Evolutionary conservation across 1,284 basidiomycete species (phyloP).

Genomic region (Cutaneotrichosporon mucoides): DNA sequence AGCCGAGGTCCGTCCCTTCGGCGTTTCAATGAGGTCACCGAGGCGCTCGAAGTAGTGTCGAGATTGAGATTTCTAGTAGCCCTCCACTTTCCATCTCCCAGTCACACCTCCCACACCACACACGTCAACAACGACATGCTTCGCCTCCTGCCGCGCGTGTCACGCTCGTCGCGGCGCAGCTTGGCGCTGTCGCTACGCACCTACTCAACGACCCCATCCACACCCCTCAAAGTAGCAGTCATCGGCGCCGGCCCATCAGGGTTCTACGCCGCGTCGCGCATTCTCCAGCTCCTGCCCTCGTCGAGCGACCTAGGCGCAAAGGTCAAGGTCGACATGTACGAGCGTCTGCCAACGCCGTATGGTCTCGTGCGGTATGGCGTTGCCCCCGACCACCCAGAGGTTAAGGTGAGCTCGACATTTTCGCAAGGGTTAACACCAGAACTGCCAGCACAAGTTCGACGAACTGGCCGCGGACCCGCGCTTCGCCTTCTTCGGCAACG

Average conservation of each 20-base stretch:
- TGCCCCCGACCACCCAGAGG: constrained; percentile 97
- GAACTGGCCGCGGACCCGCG: constrained; percentile 64
- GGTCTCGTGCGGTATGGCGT: constrained; percentile 95
- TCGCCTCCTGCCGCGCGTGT: not conserved
- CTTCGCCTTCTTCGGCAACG: constrained; percentile 88
- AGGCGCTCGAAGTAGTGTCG: too few species aligned
- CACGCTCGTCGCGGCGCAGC: not conserved
- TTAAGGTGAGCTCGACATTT: constrained; percentile 63
- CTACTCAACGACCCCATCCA: not conserved
- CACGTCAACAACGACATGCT: not conserved
- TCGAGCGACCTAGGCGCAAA: constrained; percentile 47
- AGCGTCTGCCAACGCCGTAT: constrained; percentile 89
- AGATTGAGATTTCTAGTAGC: too few species aligned
- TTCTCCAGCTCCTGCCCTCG: constrained; percentile 62
- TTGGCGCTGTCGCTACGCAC: not conserved
- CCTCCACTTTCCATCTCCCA: not conserved
- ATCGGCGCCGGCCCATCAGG: constrained; percentile 77
- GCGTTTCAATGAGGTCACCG: too few species aligned
- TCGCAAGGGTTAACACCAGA: constrained; percentile 55
- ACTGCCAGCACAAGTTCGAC: constrained; percentile 95
- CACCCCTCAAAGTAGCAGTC: constrained; percentile 47
- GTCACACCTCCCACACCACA: not conserved
- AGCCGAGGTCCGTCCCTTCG: too few species aligned
- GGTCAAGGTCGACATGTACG: constrained; percentile 79
- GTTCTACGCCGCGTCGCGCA: constrained; percentile 85